Conservation (phyloP, 805 yeast species). For the Metschnikowia borealis region DNA sequence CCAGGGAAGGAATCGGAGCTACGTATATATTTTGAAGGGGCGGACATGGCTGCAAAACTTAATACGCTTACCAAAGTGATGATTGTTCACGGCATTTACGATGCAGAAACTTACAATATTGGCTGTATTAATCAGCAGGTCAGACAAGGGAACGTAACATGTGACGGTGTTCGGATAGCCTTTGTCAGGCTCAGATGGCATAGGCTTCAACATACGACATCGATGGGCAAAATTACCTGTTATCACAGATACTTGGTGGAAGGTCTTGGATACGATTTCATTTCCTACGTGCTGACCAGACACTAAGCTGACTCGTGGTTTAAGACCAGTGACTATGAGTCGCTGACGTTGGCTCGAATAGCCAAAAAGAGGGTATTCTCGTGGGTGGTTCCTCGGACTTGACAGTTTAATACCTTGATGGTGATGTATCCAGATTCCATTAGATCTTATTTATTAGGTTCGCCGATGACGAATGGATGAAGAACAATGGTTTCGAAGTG, state of each 20-base stretch:
- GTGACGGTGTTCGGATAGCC: too few species aligned
- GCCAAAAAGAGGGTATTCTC: too few species aligned
- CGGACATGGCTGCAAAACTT: too few species aligned
- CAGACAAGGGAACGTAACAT: too few species aligned
- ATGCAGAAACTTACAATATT: too few species aligned
- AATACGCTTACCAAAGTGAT: too few species aligned
- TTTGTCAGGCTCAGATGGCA: too few species aligned
- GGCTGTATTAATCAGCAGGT: too few species aligned
- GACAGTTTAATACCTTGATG: slow-evolving; percentile 66
- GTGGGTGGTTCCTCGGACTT: slow-evolving; percentile 83
- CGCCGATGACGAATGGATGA: slow-evolving; percentile 90
- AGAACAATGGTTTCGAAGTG: slow-evolving; percentile 63
- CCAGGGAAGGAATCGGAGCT: too few species aligned
- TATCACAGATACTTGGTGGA: slow-evolving; percentile 69
- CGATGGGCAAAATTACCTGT: slow-evolving; percentile 40
- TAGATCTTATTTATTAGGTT: slow-evolving; percentile 85
- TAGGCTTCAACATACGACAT: too few species aligned
- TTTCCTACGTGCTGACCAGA: slow-evolving; percentile 76
- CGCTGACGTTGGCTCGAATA: slow-evolving; percentile 73
- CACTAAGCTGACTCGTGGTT: slow-evolving; percentile 68
- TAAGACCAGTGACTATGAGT: slow-evolving; percentile 79
- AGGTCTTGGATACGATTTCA: slow-evolving; percentile 87
- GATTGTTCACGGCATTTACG: too few species aligned
- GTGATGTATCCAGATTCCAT: slow-evolving; percentile 83
- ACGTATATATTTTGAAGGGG: too few species aligned